Evolutionary conservation across 192 early-diverging fungal genomes (phyloP), one percentile per base, ranked within the genome.

Genomic region (Obelidium mucronatum): DNA sequence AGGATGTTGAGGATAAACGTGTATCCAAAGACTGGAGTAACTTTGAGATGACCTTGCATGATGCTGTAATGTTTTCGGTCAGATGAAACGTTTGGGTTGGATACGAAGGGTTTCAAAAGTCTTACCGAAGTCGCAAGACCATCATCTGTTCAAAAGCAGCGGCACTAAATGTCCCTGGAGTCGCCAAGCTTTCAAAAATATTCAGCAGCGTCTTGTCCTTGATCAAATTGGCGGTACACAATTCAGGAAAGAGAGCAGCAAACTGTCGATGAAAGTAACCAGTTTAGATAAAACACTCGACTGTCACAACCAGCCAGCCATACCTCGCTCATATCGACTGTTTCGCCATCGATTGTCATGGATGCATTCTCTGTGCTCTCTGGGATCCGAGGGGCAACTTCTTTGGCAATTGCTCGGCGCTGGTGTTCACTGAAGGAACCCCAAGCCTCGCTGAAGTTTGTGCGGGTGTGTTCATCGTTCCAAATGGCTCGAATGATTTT

Each of bases 301-400:
- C 26, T 24, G 19, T 8, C 24, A 26, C 26, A 31, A 8, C 26
- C 55, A 58, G 26, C 11, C 44, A 48, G 19, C 8, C 31, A 19
- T 37, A 64, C 62, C n/a, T 37, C 34, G 5, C 11, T 19, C 62
- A 64, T 64, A 64, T 64, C 62, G 39, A 64, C 62, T 17, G 8
- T n/a, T 33, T 64, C 39, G 4, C 62, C 62, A 40, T 64, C 62
- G 24, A n/a, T 35, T 3, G 31, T n/a, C 5, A 64, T 33, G 19
- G 8, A 34, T n/a, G 62, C 13, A 24, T 64, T 64, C 35, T 64
- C 62, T 64, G 11, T 64, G 39, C 62, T 64, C 31, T 64, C 62
- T 40, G 62, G 62, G 15, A 5, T n/a, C 31, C 31, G 17, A n/a
- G 62, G 62, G 15, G 62, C 62, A 64, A 64, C 35, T 11, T 4